Evolutionary conservation across 139 green algal species (phyloP).

Genomic region (Tetraselmis chui): DNA sequence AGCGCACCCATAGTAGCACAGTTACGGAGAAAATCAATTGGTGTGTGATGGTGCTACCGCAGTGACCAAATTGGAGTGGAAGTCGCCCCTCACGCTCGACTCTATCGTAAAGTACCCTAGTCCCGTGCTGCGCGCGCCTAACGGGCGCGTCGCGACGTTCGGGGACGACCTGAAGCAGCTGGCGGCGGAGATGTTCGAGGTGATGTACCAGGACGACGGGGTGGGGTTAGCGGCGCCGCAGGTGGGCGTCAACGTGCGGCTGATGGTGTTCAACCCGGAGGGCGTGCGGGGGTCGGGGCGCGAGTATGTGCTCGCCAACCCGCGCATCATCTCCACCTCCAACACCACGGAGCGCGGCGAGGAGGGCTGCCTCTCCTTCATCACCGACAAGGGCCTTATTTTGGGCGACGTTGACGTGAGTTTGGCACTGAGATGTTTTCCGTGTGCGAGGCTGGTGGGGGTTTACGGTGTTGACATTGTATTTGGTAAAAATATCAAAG

Average conservation of each 20-base stretch:
- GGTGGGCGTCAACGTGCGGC: conserved; percentile 91
- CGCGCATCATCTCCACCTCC: conserved; percentile 58
- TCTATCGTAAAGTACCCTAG: conserved; percentile 88
- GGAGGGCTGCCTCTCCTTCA: conserved; percentile 88
- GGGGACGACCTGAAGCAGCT: conserved; percentile 67
- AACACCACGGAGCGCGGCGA: conserved; percentile 46
- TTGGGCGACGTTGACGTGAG: conserved; percentile 64
- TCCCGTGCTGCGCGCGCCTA: conserved; percentile 75
- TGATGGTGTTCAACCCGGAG: conserved; percentile 97
- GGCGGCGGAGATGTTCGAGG: conserved; percentile 82
- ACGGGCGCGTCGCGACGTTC: conserved; percentile 69
- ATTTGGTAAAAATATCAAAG: too few relatives aligned
- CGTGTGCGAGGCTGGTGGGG: conserved; percentile 9
- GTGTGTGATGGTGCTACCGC: too few relatives aligned
- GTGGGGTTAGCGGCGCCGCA: conserved; percentile 90
- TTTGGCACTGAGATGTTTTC: neutral
- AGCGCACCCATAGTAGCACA: too few relatives aligned
- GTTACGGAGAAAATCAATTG: too few relatives aligned
- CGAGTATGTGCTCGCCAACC: conserved; percentile 93
- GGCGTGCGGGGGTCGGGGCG: conserved; percentile 30
- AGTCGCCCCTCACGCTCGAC: conserved; percentile 39
- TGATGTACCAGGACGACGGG: conserved; percentile 97
- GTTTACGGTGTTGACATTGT: neutral
- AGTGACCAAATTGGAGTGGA: conserved; percentile 59
- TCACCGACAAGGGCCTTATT: conserved; percentile 26